Evolutionary conservation across 148 eudicot genomes (phyloP), one percentile per base, ranked within the genome.

Genomic region (Camellia granthamiana): DNA sequence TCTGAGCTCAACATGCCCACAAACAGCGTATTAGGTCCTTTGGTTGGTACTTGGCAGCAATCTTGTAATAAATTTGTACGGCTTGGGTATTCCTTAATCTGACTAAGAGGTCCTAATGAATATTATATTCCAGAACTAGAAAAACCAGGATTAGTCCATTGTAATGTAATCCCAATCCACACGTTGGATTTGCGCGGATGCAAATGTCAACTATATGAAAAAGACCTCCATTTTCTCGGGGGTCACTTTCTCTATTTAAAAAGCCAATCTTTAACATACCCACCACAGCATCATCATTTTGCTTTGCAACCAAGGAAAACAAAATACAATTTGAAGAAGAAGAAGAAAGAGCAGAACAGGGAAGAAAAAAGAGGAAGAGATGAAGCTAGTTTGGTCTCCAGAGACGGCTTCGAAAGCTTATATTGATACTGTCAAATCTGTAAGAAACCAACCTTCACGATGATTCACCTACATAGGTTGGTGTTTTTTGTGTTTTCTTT

Each of bases 301-400:
- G 44, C 47, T 30, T 21, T 60, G 47, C 52, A 52, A 38, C 54
- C 75, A 56, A 69, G 18, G 78, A n/a, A 58, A 21, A 60, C 61
- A 76, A 9, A 67, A 15, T 49, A 67, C 64, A 84, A 49, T 77
- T 66, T 71, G 5, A 14, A 7, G 41, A 69, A 60, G 38, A 58
- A 42, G 9, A 14, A 65, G 60, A 10, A 51, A 15, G 6, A 51
- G 38, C 21, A 60, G 41, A 75, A 30, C 55, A 30, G 56, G 23
- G 12, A 38, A 44, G 12, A 13, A 46, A 2, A 4, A 77, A 55
- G 16, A n/a, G 12, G 21, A 30, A 15, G 44, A 65, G 74, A 85
- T 88, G 90, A 84, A 88, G 82, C 77, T 85, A 18, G 82, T 85
- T 21, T 88, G 90, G 90, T 85, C 86, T 15, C 88, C 90, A 3